Conservation (phyloP, 768 basidiomycete genomes). For the Tylopilus plumbeoviolaceoides region DNA sequence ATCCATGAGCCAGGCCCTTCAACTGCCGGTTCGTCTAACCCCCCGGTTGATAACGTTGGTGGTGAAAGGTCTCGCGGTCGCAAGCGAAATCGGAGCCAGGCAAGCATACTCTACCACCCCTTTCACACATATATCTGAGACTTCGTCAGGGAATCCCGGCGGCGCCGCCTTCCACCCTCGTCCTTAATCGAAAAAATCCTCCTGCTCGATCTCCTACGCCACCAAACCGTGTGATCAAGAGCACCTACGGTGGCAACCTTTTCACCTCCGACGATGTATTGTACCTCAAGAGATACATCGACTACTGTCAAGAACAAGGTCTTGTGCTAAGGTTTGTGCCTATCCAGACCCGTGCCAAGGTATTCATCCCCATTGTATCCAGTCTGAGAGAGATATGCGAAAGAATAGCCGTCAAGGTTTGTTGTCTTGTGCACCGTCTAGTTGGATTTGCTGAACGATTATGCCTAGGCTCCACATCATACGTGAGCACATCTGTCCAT, state of each 20-base stretch:
- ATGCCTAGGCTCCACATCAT: slow-evolving; percentile 73
- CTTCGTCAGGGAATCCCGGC: slow-evolving; percentile 52
- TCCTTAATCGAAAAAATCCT: slow-evolving; percentile 60
- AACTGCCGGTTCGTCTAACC: slow-evolving; percentile 39
- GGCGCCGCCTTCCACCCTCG: slow-evolving; percentile 60
- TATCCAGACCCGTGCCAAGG: slow-evolving; percentile 24
- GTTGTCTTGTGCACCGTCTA: slow-evolving; percentile 9
- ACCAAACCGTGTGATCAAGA: slow-evolving; percentile 79
- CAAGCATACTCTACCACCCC: slow-evolving; percentile 16
- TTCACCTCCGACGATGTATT: slow-evolving; percentile 81
- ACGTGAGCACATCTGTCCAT: slow-evolving; percentile 47
- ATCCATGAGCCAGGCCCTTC: slow-evolving; percentile 50
- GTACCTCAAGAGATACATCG: slow-evolving; percentile 85
- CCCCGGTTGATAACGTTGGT: slow-evolving; percentile 20
- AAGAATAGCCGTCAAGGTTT: slow-evolving; percentile 76
- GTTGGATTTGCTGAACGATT: slow-evolving; percentile 4
- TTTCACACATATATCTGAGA: slow-evolving; percentile 1
- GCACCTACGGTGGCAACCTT: slow-evolving; percentile 84
- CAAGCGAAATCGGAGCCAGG: slow-evolving; percentile 63
- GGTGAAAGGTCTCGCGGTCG: slow-evolving; percentile 58
- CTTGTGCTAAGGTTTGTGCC: slow-evolving; percentile 64
- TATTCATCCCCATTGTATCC: not conserved
- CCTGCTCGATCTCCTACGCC: slow-evolving; percentile 80
- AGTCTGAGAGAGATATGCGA: slow-evolving; percentile 80
- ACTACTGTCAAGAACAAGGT: slow-evolving; percentile 87